phyloP scores from a whole-genome alignment of 805 yeast genomes.

The Metschnikowia santaceciliae region DNA sequence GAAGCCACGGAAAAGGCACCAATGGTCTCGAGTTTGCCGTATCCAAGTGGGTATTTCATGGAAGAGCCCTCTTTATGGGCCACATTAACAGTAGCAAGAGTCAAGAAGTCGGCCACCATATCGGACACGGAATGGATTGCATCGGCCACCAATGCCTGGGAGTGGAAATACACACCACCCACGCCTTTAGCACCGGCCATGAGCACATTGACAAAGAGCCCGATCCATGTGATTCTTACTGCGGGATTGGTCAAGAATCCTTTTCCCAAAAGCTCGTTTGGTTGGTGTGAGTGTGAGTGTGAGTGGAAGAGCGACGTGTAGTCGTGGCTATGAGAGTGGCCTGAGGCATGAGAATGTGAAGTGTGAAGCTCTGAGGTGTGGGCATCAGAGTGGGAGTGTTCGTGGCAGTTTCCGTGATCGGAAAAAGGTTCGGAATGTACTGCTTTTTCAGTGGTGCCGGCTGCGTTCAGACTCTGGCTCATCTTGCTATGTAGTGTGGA shows the following conservation, averaged over 20 bases:
- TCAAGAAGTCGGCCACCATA: conserved; percentile 81
- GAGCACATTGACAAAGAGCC: conserved; percentile 74
- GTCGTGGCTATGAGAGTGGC: conserved; percentile 15
- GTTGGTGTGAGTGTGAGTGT: conserved; percentile 33
- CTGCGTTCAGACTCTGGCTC: background rate
- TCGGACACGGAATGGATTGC: conserved; percentile 92
- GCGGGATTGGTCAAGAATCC: conserved; percentile 62
- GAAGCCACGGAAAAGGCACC: conserved; percentile 88
- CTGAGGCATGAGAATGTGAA: background rate
- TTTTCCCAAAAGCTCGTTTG: conserved; percentile 35
- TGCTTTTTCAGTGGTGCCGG: background rate
- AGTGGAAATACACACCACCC: conserved; percentile 91
- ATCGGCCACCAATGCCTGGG: conserved; percentile 92
- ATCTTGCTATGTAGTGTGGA: background rate
- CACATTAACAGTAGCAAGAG: conserved; percentile 82
- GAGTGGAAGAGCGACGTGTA: conserved; percentile 22
- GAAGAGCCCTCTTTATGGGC: conserved; percentile 56
- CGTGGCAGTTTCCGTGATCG: background rate
- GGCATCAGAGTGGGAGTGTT: background rate
- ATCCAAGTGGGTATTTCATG: conserved; percentile 75
- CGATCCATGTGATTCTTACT: conserved; percentile 89
- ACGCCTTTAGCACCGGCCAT: conserved; percentile 83
- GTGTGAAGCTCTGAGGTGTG: no score
- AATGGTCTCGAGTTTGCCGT: conserved; percentile 87
- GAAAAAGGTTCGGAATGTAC: conserved; percentile 4